Percentiles rank a stretch among this genome's conserved stretches.
Evolutionary conservation across 2,329 filamentous ascomycete species (phyloP).

Genomic region (Fusarium globosum): DNA sequence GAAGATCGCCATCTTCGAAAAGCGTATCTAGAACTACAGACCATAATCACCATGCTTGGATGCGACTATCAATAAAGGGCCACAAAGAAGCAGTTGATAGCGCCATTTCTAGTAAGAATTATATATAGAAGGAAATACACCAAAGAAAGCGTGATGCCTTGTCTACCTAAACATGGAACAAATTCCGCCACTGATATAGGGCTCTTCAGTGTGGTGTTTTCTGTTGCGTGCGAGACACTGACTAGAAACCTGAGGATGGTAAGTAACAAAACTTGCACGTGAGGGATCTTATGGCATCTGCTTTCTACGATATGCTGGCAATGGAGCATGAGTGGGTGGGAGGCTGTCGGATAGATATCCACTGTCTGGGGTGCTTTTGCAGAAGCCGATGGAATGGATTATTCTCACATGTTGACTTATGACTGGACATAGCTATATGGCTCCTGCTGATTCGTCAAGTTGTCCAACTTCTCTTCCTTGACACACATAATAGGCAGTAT

Average conservation of each 20-base stretch:
- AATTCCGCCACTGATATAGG: not conserved
- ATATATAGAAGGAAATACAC: not conserved
- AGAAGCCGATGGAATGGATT: not conserved
- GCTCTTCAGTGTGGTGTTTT: not conserved
- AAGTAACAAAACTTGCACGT: not conserved
- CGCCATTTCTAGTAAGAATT: not conserved
- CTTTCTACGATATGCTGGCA: too few species aligned
- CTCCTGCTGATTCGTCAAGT: not conserved
- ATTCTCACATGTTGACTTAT: not conserved
- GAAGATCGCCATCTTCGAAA: not conserved
- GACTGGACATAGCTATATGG: not conserved
- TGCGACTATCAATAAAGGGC: not conserved
- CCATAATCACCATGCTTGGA: not conserved
- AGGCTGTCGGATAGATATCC: not conserved
- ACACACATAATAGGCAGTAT: not conserved
- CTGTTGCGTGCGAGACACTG: not conserved
- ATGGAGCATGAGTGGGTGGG: not conserved
- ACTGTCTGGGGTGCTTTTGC: not conserved
- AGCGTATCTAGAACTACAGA: not conserved
- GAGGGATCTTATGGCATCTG: not conserved
- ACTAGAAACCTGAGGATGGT: not conserved
- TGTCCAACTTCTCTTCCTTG: not conserved
- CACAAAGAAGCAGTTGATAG: not conserved
- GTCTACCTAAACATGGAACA: not conserved
- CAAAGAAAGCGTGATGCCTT: not conserved